These are phyloP conservation scores for Bidens hawaiensis DNA, from an alignment of 140 eudicot species.

Conservation along the genomic window DNA sequence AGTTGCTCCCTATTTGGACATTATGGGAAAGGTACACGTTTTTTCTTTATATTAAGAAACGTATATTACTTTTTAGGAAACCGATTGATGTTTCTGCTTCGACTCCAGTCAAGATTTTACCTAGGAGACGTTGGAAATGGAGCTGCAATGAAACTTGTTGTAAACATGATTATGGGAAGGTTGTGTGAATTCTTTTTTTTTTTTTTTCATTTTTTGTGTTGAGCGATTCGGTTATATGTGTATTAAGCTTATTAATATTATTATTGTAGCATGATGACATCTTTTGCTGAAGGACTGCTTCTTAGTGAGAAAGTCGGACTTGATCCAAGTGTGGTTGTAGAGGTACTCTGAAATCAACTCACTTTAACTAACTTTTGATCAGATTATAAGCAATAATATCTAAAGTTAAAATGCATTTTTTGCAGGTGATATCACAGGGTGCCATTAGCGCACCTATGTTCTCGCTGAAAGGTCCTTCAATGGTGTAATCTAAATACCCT, in stretches of 20 bases:
- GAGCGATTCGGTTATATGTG: neutral
- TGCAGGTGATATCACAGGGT: slow-evolving; percentile 92
- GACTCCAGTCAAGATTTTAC: slow-evolving; percentile 71
- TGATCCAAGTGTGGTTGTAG: slow-evolving; percentile 80
- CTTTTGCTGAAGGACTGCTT: slow-evolving; percentile 91
- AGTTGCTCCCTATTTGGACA: slow-evolving; percentile 62
- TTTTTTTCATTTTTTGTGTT: slow-evolving; percentile 3
- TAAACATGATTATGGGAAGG: slow-evolving; percentile 99
- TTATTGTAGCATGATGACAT: slow-evolving; percentile 96
- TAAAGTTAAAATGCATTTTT: neutral
- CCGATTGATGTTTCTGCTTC: slow-evolving; percentile 2
- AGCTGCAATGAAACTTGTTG: slow-evolving; percentile 97
- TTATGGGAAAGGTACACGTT: slow-evolving; percentile 85
- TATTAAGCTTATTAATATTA: neutral
- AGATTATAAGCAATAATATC: neutral
- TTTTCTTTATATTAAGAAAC: neutral
- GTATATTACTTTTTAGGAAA: neutral
- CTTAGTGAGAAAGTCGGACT: slow-evolving; percentile 92
- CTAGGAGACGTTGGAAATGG: slow-evolving; percentile 98
- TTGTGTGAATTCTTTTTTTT: slow-evolving; percentile 15
- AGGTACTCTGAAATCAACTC: slow-evolving; percentile 42
- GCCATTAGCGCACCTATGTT: slow-evolving; percentile 96
- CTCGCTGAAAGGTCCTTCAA: slow-evolving; percentile 88
- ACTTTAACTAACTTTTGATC: slow-evolving; percentile 1
- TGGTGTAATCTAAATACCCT: slow-evolving; percentile 80